phyloP scores from a whole-genome alignment of 306 rosid species.

The Rosa persica region DNA sequence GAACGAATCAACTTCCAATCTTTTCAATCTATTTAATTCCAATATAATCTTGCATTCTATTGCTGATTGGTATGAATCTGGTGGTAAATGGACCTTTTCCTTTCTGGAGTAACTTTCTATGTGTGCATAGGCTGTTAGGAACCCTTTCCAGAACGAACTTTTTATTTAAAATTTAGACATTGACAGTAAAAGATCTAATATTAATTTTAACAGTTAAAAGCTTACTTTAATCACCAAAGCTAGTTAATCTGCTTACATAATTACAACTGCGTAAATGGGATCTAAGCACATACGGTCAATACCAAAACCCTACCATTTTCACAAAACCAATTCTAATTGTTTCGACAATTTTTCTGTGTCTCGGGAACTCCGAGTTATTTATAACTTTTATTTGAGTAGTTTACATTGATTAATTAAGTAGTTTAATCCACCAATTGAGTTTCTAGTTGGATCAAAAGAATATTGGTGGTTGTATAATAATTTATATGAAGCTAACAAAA shows the following conservation, averaged over 20 bases:
- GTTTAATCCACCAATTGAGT: no score
- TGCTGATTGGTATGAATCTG: not conserved
- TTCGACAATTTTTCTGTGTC: no score
- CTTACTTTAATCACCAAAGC: not conserved
- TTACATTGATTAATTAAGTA: no score
- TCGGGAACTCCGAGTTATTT: no score
- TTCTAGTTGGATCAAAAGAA: no score
- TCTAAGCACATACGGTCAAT: no score
- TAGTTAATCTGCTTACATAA: not conserved
- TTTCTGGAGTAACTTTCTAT: not conserved
- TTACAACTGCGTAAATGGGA: no score
- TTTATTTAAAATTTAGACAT: not conserved
- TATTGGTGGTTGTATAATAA: no score
- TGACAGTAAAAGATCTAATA: not conserved
- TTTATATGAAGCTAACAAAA: no score
- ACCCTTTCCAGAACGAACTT: not conserved
- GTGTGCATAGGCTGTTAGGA: not conserved
- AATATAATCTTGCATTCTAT: not conserved
- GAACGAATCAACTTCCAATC: constrained; percentile 1
- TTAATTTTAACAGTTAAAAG: not conserved
- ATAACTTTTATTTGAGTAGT: no score
- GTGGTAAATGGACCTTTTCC: not conserved
- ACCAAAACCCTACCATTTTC: no score
- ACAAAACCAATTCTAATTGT: no score
- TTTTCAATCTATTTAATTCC: not conserved